A percentile compares a stretch with the other conserved stretches of the same genome.
Conservation (phyloP, 2,329 filamentous ascomycete species). For the Trichoderma cornu-damae region DNA sequence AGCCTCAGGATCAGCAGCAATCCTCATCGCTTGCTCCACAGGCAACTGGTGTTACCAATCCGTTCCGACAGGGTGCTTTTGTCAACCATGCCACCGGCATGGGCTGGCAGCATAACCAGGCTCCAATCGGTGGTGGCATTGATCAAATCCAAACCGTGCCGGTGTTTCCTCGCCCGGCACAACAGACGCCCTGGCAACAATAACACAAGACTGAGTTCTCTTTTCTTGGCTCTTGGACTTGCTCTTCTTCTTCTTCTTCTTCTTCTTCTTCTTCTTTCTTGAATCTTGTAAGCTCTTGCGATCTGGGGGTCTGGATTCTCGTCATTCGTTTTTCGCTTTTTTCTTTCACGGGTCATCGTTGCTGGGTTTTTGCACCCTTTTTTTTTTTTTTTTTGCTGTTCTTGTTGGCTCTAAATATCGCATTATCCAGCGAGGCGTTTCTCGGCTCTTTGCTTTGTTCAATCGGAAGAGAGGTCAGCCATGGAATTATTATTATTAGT, state of each 20-base stretch:
- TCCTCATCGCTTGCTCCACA: constrained; percentile 59
- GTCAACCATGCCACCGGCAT: constrained; percentile 83
- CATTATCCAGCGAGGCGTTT: constrained; percentile 20
- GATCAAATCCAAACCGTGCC: constrained; percentile 75
- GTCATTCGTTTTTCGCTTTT: constrained; percentile 7
- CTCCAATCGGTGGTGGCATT: constrained; percentile 73
- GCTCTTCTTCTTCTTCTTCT: neutral
- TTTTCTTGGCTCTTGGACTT: neutral
- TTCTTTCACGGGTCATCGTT: constrained; percentile 7
- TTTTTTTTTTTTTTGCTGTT: no score
- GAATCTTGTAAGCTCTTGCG: constrained; percentile 7
- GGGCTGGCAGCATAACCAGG: constrained; percentile 78
- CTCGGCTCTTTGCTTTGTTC: neutral
- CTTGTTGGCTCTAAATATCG: constrained; percentile 17
- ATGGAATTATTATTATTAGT: constrained; percentile 6
- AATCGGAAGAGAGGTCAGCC: neutral
- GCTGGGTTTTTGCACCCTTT: constrained; percentile 8
- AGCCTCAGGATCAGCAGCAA: constrained; percentile 41
- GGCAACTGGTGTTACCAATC: constrained; percentile 85
- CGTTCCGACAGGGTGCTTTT: constrained; percentile 86
- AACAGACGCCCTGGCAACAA: constrained; percentile 58
- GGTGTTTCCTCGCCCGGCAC: constrained; percentile 76
- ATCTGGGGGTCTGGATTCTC: constrained; percentile 14
- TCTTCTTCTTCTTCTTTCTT: constrained; percentile 3
- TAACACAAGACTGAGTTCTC: constrained; percentile 21